Base-by-base conservation (phyloP, 345 rosid species). In the Eucalyptus albens region DNA sequence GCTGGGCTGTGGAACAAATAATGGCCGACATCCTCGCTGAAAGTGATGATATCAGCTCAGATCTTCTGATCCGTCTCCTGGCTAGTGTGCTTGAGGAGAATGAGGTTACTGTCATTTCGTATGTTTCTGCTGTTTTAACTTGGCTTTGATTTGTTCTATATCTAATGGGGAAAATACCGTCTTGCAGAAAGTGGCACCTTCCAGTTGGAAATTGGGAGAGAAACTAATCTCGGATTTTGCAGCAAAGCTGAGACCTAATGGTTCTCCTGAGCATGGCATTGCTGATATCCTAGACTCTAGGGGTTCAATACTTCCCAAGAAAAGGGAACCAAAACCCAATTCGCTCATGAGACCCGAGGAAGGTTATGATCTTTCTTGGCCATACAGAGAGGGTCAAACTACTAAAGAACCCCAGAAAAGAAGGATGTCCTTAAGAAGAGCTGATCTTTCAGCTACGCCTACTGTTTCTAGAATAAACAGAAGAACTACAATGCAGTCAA, bases 1-100 rank as follows among this genome's bases (percentile, higher is more conserved):
- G 83, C 88, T 47, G 87, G 44, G 93, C 97, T 37, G 95, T 96
- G 97, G 99, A 94, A 86, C 90, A 93, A 90, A 94, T 96, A 86
- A 95, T 96, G 99, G 93, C 94, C 15, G 50, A 93, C 80, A 91
- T 94, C 56, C 89, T 96, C 50, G 93, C 91, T 88, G 94, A 96
- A 95, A 94, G 93, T 87, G 98, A 96, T 26, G 93, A 91, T 40
- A 88, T 96, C 50, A 92, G 96, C 50, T 27, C 80, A 86, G 95
- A 90, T 90, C 92, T 96, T 91, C 95, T 96, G 53, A 87, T 86
- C 82, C 82, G 86, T 59, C 97, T 96, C 89, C 91, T 96, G 91
- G 91, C 92, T 86, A 92, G 93, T 92, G 94, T 94, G 62, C 91
- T 91, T 88, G 91, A 93, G 89, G 96, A 94, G 80, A 94, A 93